Evolutionary conservation across 495 filamentous ascomycete species (phyloP).

Genomic region (Aspergillus avenaceus): DNA sequence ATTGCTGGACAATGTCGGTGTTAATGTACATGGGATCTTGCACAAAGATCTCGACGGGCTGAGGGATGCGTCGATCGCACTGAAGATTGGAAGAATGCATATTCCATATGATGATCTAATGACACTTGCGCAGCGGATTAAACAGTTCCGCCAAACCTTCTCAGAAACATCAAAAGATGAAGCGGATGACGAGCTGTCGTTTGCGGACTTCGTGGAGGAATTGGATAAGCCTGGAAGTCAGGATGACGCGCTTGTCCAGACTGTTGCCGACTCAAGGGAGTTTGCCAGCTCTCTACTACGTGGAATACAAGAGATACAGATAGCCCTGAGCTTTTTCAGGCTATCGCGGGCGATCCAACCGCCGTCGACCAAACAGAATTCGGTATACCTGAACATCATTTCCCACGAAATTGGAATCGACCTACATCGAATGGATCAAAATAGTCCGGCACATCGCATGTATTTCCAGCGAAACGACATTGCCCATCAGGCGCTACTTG

Average conservation of each 20-base stretch:
- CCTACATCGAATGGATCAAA: conserved; percentile 86
- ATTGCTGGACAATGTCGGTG: conserved; percentile 77
- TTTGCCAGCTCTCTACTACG: conserved; percentile 85
- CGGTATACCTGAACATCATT: conserved; percentile 77
- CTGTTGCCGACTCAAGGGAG: conserved; percentile 89
- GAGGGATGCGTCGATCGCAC: conserved; percentile 79
- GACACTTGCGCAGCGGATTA: conserved; percentile 51
- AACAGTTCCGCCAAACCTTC: conserved; percentile 30
- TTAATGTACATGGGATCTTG: conserved; percentile 91
- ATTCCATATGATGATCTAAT: conserved; percentile 84
- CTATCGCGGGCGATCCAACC: conserved; percentile 71
- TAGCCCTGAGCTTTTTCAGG: conserved; percentile 89
- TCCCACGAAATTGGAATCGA: conserved; percentile 97
- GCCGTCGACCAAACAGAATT: conserved; percentile 58
- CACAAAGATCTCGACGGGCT: conserved; percentile 84
- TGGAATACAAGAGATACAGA: conserved; percentile 93
- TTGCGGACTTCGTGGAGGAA: conserved; percentile 77
- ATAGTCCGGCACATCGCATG: conserved; percentile 95
- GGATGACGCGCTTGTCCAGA: conserved; percentile 73
- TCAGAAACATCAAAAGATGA: conserved; percentile 30
- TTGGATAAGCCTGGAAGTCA: conserved; percentile 66
- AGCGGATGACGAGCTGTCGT: conserved; percentile 53
- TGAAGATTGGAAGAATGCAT: conserved; percentile 87
- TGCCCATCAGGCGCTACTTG: conserved; percentile 90
- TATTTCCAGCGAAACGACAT: conserved; percentile 93